Evolutionary conservation across 371 early-diverging fungal species (phyloP).

Genomic region (Choanephora cucurbitarum): DNA sequence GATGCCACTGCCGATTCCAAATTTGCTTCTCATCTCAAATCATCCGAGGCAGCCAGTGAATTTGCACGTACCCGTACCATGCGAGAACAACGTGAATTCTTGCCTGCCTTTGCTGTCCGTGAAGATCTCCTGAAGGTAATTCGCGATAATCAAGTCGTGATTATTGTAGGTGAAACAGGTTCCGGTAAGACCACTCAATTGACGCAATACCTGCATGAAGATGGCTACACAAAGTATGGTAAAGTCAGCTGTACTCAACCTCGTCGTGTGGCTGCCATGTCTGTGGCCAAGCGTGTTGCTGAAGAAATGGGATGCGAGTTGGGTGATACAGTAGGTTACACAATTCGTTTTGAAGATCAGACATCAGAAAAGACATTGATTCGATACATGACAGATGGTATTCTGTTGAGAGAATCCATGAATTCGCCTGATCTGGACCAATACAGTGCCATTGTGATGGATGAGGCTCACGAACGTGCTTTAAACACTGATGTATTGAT

Average conservation of each 20-base stretch:
- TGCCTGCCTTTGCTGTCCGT: slow-evolving; percentile 94
- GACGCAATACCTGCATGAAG: slow-evolving; percentile 96
- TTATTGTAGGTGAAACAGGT: slow-evolving; percentile 99
- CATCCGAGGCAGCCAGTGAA: slow-evolving; percentile 72
- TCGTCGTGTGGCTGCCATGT: slow-evolving; percentile 98
- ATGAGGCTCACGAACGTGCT: slow-evolving; percentile 99
- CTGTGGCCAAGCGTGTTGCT: slow-evolving; percentile 97
- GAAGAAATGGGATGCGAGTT: slow-evolving; percentile 85
- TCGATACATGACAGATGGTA: slow-evolving; percentile 99
- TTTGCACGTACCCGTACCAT: slow-evolving; percentile 85
- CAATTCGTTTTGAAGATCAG: slow-evolving; percentile 97
- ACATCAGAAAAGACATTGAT: slow-evolving; percentile 87
- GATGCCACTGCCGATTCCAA: slow-evolving; percentile 66
- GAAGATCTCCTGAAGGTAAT: slow-evolving; percentile 87
- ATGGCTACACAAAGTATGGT: slow-evolving; percentile 88
- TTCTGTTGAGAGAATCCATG: slow-evolving; percentile 92
- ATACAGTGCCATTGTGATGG: slow-evolving; percentile 95
- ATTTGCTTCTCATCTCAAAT: slow-evolving; percentile 78
- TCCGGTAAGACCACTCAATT: slow-evolving; percentile 99
- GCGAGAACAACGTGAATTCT: slow-evolving; percentile 87
- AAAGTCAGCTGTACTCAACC: slow-evolving; percentile 98
- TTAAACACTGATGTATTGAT: slow-evolving; percentile 97
- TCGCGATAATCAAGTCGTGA: slow-evolving; percentile 91
- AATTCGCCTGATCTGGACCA: slow-evolving; percentile 86
- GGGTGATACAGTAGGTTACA: slow-evolving; percentile 91